Base-by-base conservation (phyloP, 257 asterid species). In the Penstemon eatonii region DNA sequence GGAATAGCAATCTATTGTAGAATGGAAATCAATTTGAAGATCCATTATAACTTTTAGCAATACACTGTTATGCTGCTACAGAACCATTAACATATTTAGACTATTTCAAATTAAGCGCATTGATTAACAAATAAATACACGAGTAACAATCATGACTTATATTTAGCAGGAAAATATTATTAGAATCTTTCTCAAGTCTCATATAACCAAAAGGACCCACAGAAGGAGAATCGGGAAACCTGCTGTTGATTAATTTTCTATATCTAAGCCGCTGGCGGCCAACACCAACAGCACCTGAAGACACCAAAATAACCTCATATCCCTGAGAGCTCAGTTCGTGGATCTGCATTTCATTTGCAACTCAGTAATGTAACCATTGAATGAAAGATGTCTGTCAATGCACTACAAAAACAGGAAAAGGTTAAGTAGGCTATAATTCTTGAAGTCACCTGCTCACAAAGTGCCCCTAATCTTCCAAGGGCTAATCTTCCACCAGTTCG, bases 261-360 rank as follows among this genome's bases (percentile, higher is more conserved):
- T 91, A 89, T 80, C 86, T 80, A 60, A 94, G 95, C 64, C 96
- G 83, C 71, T 94, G 98, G 43, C 99, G 96, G 68, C 99, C 99
- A 73, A 79, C 96, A 66, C 98, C 96, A 69, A 94, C 96, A 49
- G 99, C 98, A 76, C 99, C 99, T 49, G 99, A 94, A 54, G 96
- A 77, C 66, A 94, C 99, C 85, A 94, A 83, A 79, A 94, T 86
- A 75, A 94, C 93, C 81, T 91, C 98, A 65, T 83, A 87, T 63
- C 96, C 99, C 76, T 83, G 89, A 62, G 85, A 53, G 80, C 84
- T 91, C 63, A 94, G 77, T 68, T 91, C 98, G 15, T 84, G 95
- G 78, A 94, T 87, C 99, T 94, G 93, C 82, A 87, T 56, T 39
- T 44, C 74, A 60, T 44, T 72, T 72, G 75, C 58, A 65, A 75